These are phyloP conservation scores for Yarrowia bubula DNA, from an alignment of 805 yeast genomes.

Conservation along the genomic window DNA sequence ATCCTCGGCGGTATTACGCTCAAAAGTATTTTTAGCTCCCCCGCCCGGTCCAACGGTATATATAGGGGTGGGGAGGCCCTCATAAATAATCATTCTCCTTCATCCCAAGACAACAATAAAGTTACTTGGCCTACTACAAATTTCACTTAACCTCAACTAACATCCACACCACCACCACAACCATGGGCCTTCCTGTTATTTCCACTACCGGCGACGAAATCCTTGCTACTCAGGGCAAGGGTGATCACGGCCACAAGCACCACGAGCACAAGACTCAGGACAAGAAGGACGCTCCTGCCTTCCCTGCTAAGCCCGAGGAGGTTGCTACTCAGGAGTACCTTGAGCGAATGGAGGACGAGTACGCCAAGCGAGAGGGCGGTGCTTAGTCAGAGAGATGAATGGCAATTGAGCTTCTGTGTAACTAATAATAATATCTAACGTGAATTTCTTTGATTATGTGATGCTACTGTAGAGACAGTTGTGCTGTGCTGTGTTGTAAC, in stretches of 20 bases:
- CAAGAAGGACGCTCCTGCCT: slow-evolving; percentile 1
- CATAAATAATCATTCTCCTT: background rate
- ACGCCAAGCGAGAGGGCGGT: slow-evolving; percentile 43
- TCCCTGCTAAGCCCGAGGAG: slow-evolving; percentile 27
- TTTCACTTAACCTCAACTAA: background rate
- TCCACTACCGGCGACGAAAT: background rate
- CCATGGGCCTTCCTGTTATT: slow-evolving; percentile 16
- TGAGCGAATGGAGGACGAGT: slow-evolving; percentile 46
- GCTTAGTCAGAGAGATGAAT: slow-evolving; percentile 29
- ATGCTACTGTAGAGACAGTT: too few relatives aligned
- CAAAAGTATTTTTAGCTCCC: slow-evolving; percentile 6
- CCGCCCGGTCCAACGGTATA: background rate
- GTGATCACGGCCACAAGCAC: slow-evolving; percentile 6
- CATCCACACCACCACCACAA: background rate
- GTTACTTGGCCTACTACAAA: background rate
- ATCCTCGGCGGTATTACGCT: background rate
- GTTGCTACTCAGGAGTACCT: slow-evolving; percentile 32
- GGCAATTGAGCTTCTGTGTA: background rate
- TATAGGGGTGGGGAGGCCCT: background rate
- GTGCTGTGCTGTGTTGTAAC: too few relatives aligned
- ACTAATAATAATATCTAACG: background rate
- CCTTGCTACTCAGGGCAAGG: slow-evolving; percentile 10
- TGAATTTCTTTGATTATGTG: too few relatives aligned
- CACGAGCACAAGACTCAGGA: background rate
- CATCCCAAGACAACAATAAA: background rate